Evolutionary conservation across 108 stramenopile genomes (phyloP), one percentile per base, ranked within the genome.

Genomic region (Cyclotella sp.): DNA sequence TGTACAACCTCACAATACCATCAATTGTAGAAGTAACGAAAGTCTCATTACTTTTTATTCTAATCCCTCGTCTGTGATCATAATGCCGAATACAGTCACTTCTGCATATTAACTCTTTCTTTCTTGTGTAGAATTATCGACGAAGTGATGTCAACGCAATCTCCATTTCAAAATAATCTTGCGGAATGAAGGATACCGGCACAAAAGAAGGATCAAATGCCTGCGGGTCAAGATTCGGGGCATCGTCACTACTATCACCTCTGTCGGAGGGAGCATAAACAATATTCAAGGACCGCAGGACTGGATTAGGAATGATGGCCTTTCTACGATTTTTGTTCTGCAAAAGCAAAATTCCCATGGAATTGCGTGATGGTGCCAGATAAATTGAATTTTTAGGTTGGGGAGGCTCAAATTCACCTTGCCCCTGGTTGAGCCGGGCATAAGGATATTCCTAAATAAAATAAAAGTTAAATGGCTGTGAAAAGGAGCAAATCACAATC

Each of bases 341-440:
- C 43, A 94, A 78, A 14, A 95, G 80, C 52, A 95, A 55, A 16
- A 95, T 83, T 9, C 94, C 94, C 94, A 95, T 95, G 59, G 85
- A 89, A 54, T 91, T 89, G 12, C 81, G 77, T 3, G 94, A 91
- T 7, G 90, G 89, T 47, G 90, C 85, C 55, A 95, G 42, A 78
- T 95, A 95, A 0, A 88, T 82, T 7, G 91, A 89, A 58, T 84
- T 80, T 12, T 74, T 68, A n/a, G 94, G 94, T 52, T 89, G 88
- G 30, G 85, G 80, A 41, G 94, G 94, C 77, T 95, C 94, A 79
- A 95, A 95, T 34, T 84, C 88, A 24, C 91, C 90, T 43, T 77
- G 79, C 5, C 94, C 94, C 44, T 88, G 78, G 15, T 87, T 88
- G 14, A 87, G 88, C 46, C 94, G 64, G 0, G 90, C 88, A 74